A percentile compares a stretch with the other conserved stretches of the same genome.
Conservation (phyloP, 768 basidiomycete species). For the Rhodotorula toruloides region DNA sequence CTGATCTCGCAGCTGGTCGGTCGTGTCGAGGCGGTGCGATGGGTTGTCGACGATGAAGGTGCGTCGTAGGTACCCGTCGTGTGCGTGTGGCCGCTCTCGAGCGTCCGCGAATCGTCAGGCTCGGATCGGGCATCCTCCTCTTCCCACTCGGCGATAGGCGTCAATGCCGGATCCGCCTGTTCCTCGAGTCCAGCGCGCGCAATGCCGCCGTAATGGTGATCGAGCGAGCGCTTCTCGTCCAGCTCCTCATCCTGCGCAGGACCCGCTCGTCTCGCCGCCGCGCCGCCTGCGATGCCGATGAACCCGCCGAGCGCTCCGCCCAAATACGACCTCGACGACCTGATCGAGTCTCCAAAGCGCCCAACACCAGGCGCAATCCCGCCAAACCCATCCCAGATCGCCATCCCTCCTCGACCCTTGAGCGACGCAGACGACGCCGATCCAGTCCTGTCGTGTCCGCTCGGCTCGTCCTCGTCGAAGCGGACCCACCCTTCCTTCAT, state of each 20-base stretch:
- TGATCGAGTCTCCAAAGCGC: background rate
- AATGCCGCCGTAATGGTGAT: slow-evolving; percentile 6
- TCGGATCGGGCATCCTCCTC: slow-evolving; percentile 6
- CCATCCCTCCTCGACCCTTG: slow-evolving; percentile 10
- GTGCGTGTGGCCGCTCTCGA: slow-evolving; percentile 12
- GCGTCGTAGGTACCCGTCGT: background rate
- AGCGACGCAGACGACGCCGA: background rate
- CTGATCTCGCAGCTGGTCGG: background rate
- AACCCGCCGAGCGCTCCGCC: slow-evolving; percentile 31
- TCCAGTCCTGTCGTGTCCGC: background rate
- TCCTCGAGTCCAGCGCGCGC: background rate
- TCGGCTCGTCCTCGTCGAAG: slow-evolving; percentile 21
- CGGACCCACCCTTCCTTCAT: slow-evolving; percentile 9
- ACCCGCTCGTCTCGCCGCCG: background rate
- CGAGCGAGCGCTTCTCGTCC: background rate
- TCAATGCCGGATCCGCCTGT: slow-evolving; percentile 9
- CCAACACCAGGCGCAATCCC: background rate
- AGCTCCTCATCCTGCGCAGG: background rate
- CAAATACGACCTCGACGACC: slow-evolving; percentile 15
- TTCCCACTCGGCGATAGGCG: slow-evolving; percentile 31
- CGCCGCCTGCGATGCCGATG: background rate
- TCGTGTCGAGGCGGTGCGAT: slow-evolving; percentile 15
- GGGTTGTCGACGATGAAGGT: background rate
- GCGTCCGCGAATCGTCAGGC: slow-evolving; percentile 11
- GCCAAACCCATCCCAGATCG: slow-evolving; percentile 26